Percentiles rank a stretch among this genome's conserved stretches.
Evolutionary conservation across 768 basidiomycete species (phyloP).

Genomic region (Cystobasidium onofrii): DNA sequence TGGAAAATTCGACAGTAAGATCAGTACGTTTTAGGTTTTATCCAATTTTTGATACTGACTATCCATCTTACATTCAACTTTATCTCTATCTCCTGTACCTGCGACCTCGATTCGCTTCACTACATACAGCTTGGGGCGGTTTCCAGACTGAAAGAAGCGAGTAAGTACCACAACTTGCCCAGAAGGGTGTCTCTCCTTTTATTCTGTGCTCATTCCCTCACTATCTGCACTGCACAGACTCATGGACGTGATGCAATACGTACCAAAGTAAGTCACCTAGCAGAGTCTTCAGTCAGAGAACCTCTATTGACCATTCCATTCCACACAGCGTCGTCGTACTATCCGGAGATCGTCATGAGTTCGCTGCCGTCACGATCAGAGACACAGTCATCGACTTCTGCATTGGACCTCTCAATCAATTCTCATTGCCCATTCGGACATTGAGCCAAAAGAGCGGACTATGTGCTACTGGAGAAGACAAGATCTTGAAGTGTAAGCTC

Average conservation of each 20-base stretch:
- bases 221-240: constrained; percentile 42
- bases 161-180: too few relatives aligned
- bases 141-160: constrained; percentile 57
- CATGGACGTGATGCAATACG: constrained; percentile 55
- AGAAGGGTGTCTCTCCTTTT: too few relatives aligned
- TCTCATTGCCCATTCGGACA: constrained; percentile 53
- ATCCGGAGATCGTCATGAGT: constrained; percentile 71
- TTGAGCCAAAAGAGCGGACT: constrained; percentile 33
- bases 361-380: constrained; percentile 52
- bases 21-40: constrained; percentile 2
- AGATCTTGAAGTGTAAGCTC: constrained; percentile 38
- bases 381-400: constrained; percentile 56
- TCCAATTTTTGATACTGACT: neutral
- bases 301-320: neutral
- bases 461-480: constrained; percentile 41
- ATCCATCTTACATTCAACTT: neutral
- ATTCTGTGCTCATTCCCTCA: too few relatives aligned
- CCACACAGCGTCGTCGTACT: constrained; percentile 32
- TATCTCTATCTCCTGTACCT: neutral
- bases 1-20: constrained; percentile 29
- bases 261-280: constrained; percentile 53
- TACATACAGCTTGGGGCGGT: constrained; percentile 54
- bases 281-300: neutral
- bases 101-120: neutral
- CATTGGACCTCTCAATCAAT: constrained; percentile 53